phyloP scores from a whole-genome alignment of 768 basidiomycete genomes.

The Mycena latifolia region DNA sequence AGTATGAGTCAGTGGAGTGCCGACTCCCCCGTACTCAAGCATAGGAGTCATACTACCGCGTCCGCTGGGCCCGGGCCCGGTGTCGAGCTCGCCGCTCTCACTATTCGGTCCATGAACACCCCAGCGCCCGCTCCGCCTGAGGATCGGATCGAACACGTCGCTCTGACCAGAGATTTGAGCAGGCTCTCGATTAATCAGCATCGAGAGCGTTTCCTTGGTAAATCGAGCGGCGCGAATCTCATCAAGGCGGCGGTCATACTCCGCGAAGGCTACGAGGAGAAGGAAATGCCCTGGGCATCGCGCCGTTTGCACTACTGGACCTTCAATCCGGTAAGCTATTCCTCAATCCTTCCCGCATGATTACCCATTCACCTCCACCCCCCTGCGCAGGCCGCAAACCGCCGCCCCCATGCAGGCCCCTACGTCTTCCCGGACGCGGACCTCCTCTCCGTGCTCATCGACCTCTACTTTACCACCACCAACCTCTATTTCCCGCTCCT shows the following conservation, averaged over 20 bases:
- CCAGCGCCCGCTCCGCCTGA: background rate
- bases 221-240: slow-evolving; percentile 16
- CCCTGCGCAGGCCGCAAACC: too few species aligned
- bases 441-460: slow-evolving; percentile 64
- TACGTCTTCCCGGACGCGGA: slow-evolving; percentile 65
- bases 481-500: slow-evolving; percentile 77
- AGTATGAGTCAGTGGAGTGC: background rate
- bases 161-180: background rate
- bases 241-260: slow-evolving; percentile 7
- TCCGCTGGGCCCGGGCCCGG: background rate
- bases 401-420: background rate
- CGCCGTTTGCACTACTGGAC: slow-evolving; percentile 21
- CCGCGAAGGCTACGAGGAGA: slow-evolving; percentile 1
- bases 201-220: slow-evolving; percentile 12
- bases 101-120: slow-evolving; percentile 14
- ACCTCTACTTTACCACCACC: slow-evolving; percentile 70
- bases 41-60: background rate
- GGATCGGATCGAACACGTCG: slow-evolving; percentile 9
- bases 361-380: too few species aligned
- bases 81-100: slow-evolving; percentile 16
- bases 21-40: background rate
- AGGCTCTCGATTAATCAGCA: background rate
- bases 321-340: slow-evolving; percentile 1
- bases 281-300: background rate
- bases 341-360: too few species aligned